A percentile compares a stretch with the other conserved stretches of the same genome.
Evolutionary conservation across 768 basidiomycete genomes (phyloP).

Genomic region (Mycena galopus): DNA sequence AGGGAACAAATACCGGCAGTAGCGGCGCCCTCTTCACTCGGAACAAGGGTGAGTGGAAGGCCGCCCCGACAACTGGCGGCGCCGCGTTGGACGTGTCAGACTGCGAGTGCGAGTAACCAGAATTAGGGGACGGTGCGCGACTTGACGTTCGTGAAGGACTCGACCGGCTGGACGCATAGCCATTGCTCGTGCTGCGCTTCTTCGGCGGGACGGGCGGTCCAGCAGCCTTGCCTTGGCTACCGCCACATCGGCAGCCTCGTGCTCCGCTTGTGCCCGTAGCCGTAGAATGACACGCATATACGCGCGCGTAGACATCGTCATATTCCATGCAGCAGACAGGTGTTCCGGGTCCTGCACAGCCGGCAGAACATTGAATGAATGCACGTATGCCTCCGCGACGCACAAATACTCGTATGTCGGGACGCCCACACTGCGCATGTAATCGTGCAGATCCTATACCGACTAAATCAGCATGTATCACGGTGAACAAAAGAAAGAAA

Average conservation of each 20-base stretch:
- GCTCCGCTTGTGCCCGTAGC: constrained; percentile 84
- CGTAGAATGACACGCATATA: constrained; percentile 87
- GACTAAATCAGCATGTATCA: not conserved
- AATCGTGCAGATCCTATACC: constrained; percentile 79
- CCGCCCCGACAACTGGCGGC: not conserved
- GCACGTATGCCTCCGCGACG: constrained; percentile 69
- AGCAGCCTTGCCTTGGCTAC: constrained; percentile 38
- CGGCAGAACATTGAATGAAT: constrained; percentile 59
- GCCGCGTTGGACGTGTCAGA: constrained; percentile 19
- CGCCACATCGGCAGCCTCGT: constrained; percentile 50
- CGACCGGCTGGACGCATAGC: constrained; percentile 39
- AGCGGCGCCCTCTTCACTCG: constrained; percentile 80
- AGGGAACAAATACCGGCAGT: constrained; percentile 86
- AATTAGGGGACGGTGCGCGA: constrained; percentile 76
- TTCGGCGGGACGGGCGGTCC: constrained; percentile 32
- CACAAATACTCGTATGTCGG: constrained; percentile 81
- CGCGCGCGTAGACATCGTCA: constrained; percentile 76
- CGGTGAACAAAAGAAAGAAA: constrained; percentile 20
- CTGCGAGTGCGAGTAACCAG: constrained; percentile 52
- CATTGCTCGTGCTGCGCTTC: constrained; percentile 23
- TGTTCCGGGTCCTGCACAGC: constrained; percentile 56
- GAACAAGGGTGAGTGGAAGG: constrained; percentile 82
- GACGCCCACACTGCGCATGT: constrained; percentile 83
- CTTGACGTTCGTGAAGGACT: constrained; percentile 63
- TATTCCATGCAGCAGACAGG: constrained; percentile 58